Evolutionary conservation across 2,329 filamentous ascomycete species (phyloP).

Genomic region (Escovopsis weberi): DNA sequence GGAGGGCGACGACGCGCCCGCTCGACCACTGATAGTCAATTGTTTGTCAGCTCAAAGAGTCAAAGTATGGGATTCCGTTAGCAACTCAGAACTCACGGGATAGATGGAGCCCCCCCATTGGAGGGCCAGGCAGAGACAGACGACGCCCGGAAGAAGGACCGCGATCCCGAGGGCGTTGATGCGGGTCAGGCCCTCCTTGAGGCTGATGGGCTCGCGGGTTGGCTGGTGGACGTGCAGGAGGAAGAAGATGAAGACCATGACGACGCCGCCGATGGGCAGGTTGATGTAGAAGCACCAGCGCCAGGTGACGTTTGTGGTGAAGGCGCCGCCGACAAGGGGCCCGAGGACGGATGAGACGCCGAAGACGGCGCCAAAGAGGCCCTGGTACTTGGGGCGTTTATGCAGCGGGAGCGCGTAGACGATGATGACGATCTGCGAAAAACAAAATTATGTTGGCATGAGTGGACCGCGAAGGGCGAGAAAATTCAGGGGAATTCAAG

Average conservation of each 20-base stretch:
- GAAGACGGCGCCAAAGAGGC: slow-evolving; percentile 14
- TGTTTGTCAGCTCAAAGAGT: too few relatives aligned
- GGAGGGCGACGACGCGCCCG: slow-evolving; percentile 19
- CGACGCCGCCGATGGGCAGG: not conserved
- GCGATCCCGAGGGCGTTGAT: slow-evolving; percentile 8
- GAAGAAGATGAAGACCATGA: not conserved
- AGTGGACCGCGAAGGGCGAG: too few relatives aligned
- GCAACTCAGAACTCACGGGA: too few relatives aligned
- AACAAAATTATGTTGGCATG: too few relatives aligned
- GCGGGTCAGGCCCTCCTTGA: not conserved
- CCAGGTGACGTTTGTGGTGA: slow-evolving; percentile 18
- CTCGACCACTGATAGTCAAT: slow-evolving; percentile 10
- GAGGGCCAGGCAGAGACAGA: slow-evolving; percentile 30
- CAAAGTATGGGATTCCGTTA: too few relatives aligned
- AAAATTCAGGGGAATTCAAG: too few relatives aligned
- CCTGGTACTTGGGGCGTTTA: slow-evolving; percentile 2
- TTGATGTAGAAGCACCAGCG: slow-evolving; percentile 14
- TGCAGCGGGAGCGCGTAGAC: not conserved
- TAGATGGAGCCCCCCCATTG: slow-evolving; percentile 25
- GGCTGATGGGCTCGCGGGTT: not conserved
- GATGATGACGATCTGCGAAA: not conserved
- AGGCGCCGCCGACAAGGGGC: slow-evolving; percentile 13
- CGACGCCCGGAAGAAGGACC: slow-evolving; percentile 15
- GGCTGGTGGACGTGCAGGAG: not conserved
- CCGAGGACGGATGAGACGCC: slow-evolving; percentile 22